Evolutionary conservation across 2,329 filamentous ascomycete species (phyloP).

Genomic region (Nothomitra cinnamomea): DNA sequence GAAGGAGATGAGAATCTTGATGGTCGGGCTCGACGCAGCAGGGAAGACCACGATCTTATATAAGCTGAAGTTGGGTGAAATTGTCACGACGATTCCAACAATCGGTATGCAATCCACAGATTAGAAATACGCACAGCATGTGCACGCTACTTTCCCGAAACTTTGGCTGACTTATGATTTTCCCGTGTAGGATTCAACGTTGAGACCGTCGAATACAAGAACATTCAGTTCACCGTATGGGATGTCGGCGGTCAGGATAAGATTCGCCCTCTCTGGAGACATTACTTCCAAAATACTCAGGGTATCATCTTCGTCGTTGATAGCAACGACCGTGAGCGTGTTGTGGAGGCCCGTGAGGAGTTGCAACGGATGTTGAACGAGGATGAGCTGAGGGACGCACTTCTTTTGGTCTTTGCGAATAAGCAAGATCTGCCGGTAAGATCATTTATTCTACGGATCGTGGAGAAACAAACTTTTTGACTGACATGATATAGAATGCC

Average conservation of each 20-base stretch:
- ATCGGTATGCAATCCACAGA: constrained; percentile 49
- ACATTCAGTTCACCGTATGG: constrained; percentile 99
- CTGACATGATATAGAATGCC: constrained; percentile 51
- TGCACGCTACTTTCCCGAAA: neutral
- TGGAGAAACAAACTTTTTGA: neutral
- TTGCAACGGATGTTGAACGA: constrained; percentile 98
- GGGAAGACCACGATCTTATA: constrained; percentile 99
- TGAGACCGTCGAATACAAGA: constrained; percentile 99
- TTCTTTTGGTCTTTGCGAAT: constrained; percentile 96
- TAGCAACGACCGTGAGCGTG: constrained; percentile 95
- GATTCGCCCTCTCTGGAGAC: constrained; percentile 97
- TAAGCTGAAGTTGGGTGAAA: constrained; percentile 99
- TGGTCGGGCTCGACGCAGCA: constrained; percentile 98
- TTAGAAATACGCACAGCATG: neutral
- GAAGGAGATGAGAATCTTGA: constrained; percentile 99
- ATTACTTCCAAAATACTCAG: constrained; percentile 99
- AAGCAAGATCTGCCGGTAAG: constrained; percentile 98
- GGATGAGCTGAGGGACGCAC: constrained; percentile 92
- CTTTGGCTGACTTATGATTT: neutral
- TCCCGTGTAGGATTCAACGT: constrained; percentile 74
- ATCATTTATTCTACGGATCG: constrained; percentile 13
- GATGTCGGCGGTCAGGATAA: constrained; percentile 99
- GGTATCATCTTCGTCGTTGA: constrained; percentile 99
- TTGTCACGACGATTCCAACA: constrained; percentile 97
- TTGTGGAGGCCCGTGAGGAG: constrained; percentile 92